phyloP scores from a whole-genome alignment of 345 rosid species.

The Brassica napus region Da-Ae NC_063437.1:19076501-19077000 shows the following conservation, averaged over 20 bases:
- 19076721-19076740: background rate
- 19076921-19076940: too few species aligned
- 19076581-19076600: conserved; percentile 16
- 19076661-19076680: background rate
- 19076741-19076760: background rate
- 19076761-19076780: background rate
- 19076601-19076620: conserved; percentile 17
- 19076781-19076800: background rate
- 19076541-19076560: conserved; percentile 30
- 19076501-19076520: conserved; percentile 16
- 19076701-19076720: background rate
- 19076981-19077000: too few species aligned
- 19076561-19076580: conserved; percentile 18
- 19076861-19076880: background rate
- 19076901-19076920: too few species aligned
- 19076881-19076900: background rate
- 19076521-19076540: conserved; percentile 30
- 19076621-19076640: too few species aligned
- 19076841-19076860: background rate
- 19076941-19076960: too few species aligned
- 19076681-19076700: background rate
- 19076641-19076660: background rate
- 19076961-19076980: too few species aligned
- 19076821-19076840: background rate
- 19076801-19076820: background rate